Evolutionary conservation across 163 green algal species (phyloP).

Genomic region (Smithsoniella earleae): DNA sequence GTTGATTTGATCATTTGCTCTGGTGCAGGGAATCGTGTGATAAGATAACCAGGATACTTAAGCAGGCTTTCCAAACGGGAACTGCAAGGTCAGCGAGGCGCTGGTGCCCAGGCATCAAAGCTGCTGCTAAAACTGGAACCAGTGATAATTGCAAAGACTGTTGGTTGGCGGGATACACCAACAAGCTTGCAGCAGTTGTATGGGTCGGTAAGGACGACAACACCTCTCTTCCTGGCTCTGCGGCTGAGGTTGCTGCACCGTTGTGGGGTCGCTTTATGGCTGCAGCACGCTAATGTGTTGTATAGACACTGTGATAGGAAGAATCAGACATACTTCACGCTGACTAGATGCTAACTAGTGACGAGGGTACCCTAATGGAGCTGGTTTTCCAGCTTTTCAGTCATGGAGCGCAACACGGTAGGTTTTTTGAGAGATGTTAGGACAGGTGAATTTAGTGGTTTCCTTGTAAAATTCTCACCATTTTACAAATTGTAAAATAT

Average conservation of each 20-base stretch:
- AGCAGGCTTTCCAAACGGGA: neutral
- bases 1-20: too few relatives aligned
- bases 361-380: too few relatives aligned
- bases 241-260: neutral
- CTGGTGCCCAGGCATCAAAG: conserved; percentile 2
- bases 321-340: too few relatives aligned
- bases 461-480: too few relatives aligned
- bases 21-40: conserved; percentile 15
- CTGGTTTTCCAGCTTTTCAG: too few relatives aligned
- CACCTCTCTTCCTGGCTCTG: conserved; percentile 28
- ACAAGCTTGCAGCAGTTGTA: conserved; percentile 32
- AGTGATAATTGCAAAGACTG: conserved; percentile 36
- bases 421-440: too few relatives aligned
- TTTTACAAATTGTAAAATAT: too few relatives aligned
- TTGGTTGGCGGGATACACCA: conserved; percentile 36
- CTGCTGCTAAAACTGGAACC: conserved; percentile 34
- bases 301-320: too few relatives aligned
- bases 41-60: conserved; percentile 13
- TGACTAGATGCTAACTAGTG: too few relatives aligned
- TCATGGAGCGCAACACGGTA: too few relatives aligned
- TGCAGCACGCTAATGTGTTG: too few relatives aligned
- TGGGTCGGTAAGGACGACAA: conserved; percentile 37
- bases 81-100: neutral
- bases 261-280: conserved; percentile 21
- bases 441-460: too few relatives aligned